Conservation (phyloP, 371 early-diverging fungal species). For the Mucor plumbeus region DNA sequence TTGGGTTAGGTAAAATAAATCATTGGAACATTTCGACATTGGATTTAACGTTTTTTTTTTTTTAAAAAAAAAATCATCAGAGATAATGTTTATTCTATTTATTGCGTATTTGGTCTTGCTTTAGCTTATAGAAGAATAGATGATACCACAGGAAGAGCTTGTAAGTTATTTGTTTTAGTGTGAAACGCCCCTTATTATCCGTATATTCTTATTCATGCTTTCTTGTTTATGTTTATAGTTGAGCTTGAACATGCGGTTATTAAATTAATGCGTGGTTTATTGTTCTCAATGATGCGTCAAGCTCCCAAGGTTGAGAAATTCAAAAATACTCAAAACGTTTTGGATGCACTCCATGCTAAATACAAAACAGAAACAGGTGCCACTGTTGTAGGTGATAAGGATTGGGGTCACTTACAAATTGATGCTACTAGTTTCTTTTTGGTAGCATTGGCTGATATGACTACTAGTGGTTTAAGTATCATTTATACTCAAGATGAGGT, state of each 20-base stretch:
- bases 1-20: conserved; percentile 77
- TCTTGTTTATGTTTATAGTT: conserved; percentile 44
- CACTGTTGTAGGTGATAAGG: conserved; percentile 88
- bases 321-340: conserved; percentile 74
- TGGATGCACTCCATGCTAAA: conserved; percentile 86
- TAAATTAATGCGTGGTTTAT: conserved; percentile 77
- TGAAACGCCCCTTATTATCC: neutral
- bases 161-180: conserved; percentile 49
- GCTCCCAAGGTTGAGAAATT: conserved; percentile 82
- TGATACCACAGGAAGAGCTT: conserved; percentile 82
- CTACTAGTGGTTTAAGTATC: conserved; percentile 77
- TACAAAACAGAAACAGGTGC: conserved; percentile 85
- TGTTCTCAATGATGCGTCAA: conserved; percentile 89
- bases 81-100: conserved; percentile 91
- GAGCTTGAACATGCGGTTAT: conserved; percentile 86
- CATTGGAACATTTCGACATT: neutral
- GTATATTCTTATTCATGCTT: conserved; percentile 2
- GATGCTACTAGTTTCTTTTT: conserved; percentile 89
- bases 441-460: conserved; percentile 86
- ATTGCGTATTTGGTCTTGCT: conserved; percentile 85
- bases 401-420: conserved; percentile 84
- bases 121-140: conserved; percentile 87
- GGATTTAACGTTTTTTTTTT: neutral
- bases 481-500: conserved; percentile 89
- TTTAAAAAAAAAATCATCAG: no score